Evolutionary conservation across 352 stramenopile species (phyloP).

Genomic region (Pythium oligandrum): DNA sequence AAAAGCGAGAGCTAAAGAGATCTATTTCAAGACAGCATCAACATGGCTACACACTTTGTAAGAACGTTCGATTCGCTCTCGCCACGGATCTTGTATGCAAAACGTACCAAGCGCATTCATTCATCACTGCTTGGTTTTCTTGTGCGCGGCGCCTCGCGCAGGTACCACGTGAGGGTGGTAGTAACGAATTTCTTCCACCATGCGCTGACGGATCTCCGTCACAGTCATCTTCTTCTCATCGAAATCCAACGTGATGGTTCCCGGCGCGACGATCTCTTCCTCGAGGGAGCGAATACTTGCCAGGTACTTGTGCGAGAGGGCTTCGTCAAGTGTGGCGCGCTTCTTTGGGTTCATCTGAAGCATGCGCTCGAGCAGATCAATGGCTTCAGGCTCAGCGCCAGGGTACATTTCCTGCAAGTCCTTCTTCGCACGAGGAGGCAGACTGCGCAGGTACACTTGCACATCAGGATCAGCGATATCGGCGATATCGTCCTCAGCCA

Average conservation of each 20-base stretch:
- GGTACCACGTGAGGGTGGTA: slow-evolving; percentile 51
- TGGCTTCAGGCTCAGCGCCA: slow-evolving; percentile 72
- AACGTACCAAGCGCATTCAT: too few relatives aligned
- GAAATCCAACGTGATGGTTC: slow-evolving; percentile 80
- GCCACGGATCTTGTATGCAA: too few relatives aligned
- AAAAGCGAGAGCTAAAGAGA: too few relatives aligned
- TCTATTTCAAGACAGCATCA: too few relatives aligned
- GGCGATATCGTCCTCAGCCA: slow-evolving; percentile 80
- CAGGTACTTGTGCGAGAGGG: slow-evolving; percentile 80
- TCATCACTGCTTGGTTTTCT: slow-evolving; percentile 8
- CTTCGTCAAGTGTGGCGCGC: slow-evolving; percentile 74
- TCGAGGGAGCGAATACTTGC: slow-evolving; percentile 81
- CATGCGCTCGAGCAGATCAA: slow-evolving; percentile 79
- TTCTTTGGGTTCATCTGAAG: slow-evolving; percentile 85
- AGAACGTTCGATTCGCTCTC: too few relatives aligned
- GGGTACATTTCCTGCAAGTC: slow-evolving; percentile 84
- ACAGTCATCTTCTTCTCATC: slow-evolving; percentile 85
- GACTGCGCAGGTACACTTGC: slow-evolving; percentile 73
- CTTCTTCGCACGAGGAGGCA: slow-evolving; percentile 60
- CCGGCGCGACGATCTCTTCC: slow-evolving; percentile 80
- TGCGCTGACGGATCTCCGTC: slow-evolving; percentile 72
- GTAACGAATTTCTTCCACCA: slow-evolving; percentile 73
- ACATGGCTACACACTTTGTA: too few relatives aligned
- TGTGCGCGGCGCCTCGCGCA: slow-evolving; percentile 1
- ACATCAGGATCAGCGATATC: slow-evolving; percentile 83